Evolutionary conservation across 108 stramenopile species (phyloP).

Genomic region (Chaetoceros tenuissimus): DNA sequence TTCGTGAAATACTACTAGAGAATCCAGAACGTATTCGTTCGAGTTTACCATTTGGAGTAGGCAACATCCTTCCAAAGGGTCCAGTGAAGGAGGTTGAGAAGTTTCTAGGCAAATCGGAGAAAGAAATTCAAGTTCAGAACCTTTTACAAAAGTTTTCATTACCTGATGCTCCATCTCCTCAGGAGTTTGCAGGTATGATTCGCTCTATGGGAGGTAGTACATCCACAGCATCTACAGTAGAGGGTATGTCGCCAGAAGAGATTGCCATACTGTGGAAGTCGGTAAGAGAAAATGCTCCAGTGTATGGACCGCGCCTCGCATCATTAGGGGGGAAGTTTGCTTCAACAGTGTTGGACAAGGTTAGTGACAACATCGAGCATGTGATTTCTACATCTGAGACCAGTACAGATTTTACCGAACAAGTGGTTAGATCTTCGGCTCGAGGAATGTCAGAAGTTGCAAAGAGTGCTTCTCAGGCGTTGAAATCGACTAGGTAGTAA

Average conservation of each 20-base stretch:
- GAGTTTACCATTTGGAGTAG: slow-evolving; percentile 18
- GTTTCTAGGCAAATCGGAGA: slow-evolving; percentile 18
- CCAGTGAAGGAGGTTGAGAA: slow-evolving; percentile 14
- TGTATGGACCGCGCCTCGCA: slow-evolving; percentile 15
- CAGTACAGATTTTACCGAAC: background rate
- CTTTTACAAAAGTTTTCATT: slow-evolving; percentile 16
- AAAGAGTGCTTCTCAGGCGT: slow-evolving; percentile 1
- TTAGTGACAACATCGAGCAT: slow-evolving; percentile 16
- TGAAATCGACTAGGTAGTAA: background rate
- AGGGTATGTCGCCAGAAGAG: slow-evolving; percentile 16
- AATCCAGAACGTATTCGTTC: slow-evolving; percentile 14
- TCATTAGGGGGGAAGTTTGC: slow-evolving; percentile 24
- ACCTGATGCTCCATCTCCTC: background rate
- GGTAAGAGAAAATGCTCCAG: slow-evolving; percentile 20
- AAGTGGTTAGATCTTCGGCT: slow-evolving; percentile 5
- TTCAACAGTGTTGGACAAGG: slow-evolving; percentile 11
- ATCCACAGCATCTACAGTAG: background rate
- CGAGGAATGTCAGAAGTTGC: slow-evolving; percentile 5
- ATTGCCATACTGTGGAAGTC: slow-evolving; percentile 17
- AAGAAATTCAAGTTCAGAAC: slow-evolving; percentile 19
- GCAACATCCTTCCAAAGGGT: slow-evolving; percentile 13
- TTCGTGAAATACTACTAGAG: slow-evolving; percentile 11
- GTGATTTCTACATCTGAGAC: background rate
- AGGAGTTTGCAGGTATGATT: background rate
- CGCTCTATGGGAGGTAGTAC: slow-evolving; percentile 1